These are phyloP conservation scores for Castanea crenata DNA, from an alignment of 306 rosid genomes.

Conservation along the genomic window DNA sequence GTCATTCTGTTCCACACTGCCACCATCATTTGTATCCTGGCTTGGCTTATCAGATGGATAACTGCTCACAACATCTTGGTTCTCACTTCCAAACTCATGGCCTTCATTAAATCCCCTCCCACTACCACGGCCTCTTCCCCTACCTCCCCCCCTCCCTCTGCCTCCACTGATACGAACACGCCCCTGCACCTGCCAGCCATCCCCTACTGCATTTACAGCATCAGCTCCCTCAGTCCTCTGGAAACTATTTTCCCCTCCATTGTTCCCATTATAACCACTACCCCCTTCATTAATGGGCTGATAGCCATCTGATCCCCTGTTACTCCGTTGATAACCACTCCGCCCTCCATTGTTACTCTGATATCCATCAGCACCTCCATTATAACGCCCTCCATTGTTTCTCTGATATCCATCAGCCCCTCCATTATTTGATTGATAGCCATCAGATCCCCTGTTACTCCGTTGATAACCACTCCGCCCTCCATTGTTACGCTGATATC, in stretches of 20 bases:
- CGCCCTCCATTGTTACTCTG: neutral
- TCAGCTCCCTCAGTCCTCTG: neutral
- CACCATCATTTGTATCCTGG: neutral
- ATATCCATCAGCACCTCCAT: neutral
- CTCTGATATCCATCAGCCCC: neutral
- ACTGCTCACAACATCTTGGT: neutral
- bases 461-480: neutral
- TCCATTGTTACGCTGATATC: neutral
- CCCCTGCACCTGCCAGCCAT: constrained; percentile 5
- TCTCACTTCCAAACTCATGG: neutral
- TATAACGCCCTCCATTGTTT: neutral
- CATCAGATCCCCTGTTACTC: neutral
- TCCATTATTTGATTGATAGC: neutral
- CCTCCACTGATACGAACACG: neutral
- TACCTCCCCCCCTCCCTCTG: constrained; percentile 1
- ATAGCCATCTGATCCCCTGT: neutral
- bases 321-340: neutral
- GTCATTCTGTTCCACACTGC: neutral
- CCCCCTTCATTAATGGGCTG: neutral
- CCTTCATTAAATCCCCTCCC: constrained; percentile 1
- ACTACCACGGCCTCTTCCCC: constrained; percentile 5
- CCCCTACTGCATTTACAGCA: neutral
- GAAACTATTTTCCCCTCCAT: neutral
- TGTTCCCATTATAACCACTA: neutral
- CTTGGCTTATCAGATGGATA: neutral